Conservation (phyloP, 2,329 filamentous ascomycete species). For the Grosmannia serpens region DNA sequence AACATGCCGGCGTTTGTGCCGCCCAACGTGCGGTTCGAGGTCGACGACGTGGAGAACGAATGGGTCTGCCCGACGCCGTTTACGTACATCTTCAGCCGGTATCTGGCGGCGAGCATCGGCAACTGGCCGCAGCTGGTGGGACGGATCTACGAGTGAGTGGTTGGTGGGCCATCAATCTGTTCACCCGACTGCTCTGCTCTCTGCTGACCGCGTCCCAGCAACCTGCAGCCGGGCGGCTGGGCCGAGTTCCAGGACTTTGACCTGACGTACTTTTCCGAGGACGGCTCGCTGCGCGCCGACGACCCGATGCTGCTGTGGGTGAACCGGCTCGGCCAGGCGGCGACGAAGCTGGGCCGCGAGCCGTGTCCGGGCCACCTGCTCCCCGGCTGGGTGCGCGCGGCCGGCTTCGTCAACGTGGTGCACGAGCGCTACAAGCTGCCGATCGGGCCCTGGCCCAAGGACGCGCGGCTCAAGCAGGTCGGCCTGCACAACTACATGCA, state of each 20-base stretch:
- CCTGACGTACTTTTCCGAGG: conserved; percentile 10
- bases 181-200: no score
- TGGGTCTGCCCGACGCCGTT: conserved; percentile 12
- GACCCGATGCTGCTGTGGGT: conserved; percentile 5
- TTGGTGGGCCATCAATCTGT: no score
- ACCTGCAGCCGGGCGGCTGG: conserved; percentile 15
- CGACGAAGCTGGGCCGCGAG: conserved; percentile 10
- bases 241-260: conserved; percentile 15
- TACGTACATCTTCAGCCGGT: conserved; percentile 11
- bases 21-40: conserved; percentile 13
- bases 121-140: conserved; percentile 12
- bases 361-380: conserved; percentile 17
- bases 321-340: conserved; percentile 11
- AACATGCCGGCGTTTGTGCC: conserved; percentile 14
- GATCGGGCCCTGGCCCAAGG: conserved; percentile 33
- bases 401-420: conserved; percentile 37
- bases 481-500: conserved; percentile 10
- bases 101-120: conserved; percentile 10
- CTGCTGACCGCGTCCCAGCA: background rate
- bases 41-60: conserved; percentile 13
- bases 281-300: conserved; percentile 14
- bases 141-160: conserved; percentile 6
- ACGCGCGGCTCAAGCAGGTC: conserved; percentile 31
- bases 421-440: conserved; percentile 34
- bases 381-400: conserved; percentile 28